Evolutionary conservation across 768 basidiomycete species (phyloP).

Genomic region (Leccinum rimulosum): DNA sequence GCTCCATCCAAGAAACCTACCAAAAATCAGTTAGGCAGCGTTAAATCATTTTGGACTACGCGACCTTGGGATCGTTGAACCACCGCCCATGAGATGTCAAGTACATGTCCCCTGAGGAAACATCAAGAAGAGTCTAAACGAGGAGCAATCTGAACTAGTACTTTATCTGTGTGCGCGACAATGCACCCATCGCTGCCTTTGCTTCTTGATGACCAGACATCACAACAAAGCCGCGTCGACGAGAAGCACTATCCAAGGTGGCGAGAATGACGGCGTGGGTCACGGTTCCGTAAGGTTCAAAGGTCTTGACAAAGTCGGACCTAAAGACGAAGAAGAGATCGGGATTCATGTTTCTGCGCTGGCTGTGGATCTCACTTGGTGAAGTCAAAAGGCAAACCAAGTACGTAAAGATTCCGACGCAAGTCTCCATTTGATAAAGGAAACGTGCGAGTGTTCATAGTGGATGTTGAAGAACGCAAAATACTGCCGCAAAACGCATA

Average conservation of each 20-base stretch:
- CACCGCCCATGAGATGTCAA: conserved; percentile 86
- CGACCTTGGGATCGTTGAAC: conserved; percentile 82
- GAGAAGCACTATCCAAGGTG: conserved; percentile 79
- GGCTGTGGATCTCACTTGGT: conserved; percentile 53
- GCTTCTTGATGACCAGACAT: conserved; percentile 77
- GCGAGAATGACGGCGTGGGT: conserved; percentile 79
- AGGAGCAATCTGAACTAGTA: conserved; percentile 29
- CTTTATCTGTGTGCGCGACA: conserved; percentile 73
- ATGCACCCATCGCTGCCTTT: conserved; percentile 57
- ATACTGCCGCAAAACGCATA: conserved; percentile 37
- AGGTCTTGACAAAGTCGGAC: conserved; percentile 59
- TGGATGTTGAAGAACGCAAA: conserved; percentile 20
- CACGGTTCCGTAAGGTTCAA: conserved; percentile 64
- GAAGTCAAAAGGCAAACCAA: conserved; percentile 79
- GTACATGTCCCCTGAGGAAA: conserved; percentile 57
- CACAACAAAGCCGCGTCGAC: conserved; percentile 80
- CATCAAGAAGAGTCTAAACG: conserved; percentile 1
- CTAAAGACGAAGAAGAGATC: conserved; percentile 17
- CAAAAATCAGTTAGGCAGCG: conserved; percentile 5
- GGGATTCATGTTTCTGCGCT: neutral
- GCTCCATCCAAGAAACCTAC: conserved; percentile 79
- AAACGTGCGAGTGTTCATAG: conserved; percentile 10
- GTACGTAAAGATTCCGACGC: conserved; percentile 81
- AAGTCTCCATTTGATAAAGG: conserved; percentile 33
- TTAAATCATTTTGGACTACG: neutral